Evolutionary conservation across 106 monocot species (phyloP).

Genomic region (Narthecium ossifragum): DNA sequence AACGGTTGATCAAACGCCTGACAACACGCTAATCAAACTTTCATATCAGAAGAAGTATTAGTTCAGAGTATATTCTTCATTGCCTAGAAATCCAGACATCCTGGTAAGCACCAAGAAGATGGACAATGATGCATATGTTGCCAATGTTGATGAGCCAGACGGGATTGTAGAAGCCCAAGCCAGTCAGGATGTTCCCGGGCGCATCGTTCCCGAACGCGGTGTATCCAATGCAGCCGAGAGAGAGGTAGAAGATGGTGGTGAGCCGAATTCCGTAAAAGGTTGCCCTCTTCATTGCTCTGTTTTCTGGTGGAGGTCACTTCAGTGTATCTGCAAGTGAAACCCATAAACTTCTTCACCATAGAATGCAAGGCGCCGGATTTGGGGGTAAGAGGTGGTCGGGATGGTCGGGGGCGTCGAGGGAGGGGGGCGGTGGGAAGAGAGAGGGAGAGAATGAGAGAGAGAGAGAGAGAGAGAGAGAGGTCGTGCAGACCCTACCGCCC

Average conservation of each 20-base stretch:
- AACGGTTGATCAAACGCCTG: slow-evolving; percentile 70
- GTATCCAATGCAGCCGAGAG: slow-evolving; percentile 47
- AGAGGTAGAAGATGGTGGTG: slow-evolving; percentile 51
- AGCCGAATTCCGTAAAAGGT: slow-evolving; percentile 33
- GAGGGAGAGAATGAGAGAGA: too few species aligned
- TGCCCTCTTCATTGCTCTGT: slow-evolving; percentile 56
- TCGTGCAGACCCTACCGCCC: too few species aligned
- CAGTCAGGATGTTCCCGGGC: slow-evolving; percentile 59
- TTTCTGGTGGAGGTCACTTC: slow-evolving; percentile 50
- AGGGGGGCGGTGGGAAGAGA: too few species aligned
- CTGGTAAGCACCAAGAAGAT: slow-evolving; percentile 63
- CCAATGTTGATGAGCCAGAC: slow-evolving; percentile 72
- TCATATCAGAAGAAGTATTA: neutral
- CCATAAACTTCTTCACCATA: too few species aligned
- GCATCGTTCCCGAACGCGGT: slow-evolving; percentile 51
- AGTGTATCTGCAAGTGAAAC: slow-evolving; percentile 27
- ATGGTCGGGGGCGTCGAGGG: too few species aligned
- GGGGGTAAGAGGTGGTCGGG: too few species aligned
- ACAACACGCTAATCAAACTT: neutral
- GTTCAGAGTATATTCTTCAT: neutral
- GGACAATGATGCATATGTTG: slow-evolving; percentile 54
- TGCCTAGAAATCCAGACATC: too few species aligned
- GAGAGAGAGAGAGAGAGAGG: too few species aligned
- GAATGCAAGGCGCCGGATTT: too few species aligned
- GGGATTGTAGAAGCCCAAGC: slow-evolving; percentile 52